Base-by-base conservation (phyloP, 495 filamentous ascomycete genomes). In the Rusavskia elegans region DNA sequence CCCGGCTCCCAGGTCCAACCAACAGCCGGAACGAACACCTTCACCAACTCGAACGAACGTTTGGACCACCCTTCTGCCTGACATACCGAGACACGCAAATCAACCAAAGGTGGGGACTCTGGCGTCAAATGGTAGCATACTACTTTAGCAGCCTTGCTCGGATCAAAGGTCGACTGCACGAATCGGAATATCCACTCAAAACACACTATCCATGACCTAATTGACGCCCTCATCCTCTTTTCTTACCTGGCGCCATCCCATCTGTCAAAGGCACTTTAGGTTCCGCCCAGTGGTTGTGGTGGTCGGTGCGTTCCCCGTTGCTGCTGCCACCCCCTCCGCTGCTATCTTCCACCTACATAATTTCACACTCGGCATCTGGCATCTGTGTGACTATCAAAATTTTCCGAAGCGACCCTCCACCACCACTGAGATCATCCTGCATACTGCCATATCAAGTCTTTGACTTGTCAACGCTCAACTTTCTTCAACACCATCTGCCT, bases 191-290 rank as follows among this genome's bases (percentile, higher is more conserved):
- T 46, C 44, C 23, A 46, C 44, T 29, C 20, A 29, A 27, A 46
- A 46, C 20, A 46, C 44, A 23, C 19, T 17, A 16, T 25, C 1
- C 21, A 6, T 17, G 44, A 46, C 44, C 44, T 46, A 46, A 29
- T 21, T 46, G 44, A 46, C 44, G 44, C 44, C 19, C 21, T 46
- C 44, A 29, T 46, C 16, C 44, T 46, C 44, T 11, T 46, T 46
- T 17, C 17, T 29, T 20, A 5, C 19, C 44, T 46, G 20, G 44
- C 44, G 44, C 44, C 10, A 46, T 46, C 21, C 44, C 17, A 46
- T 46, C 44, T 46, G 44, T 46, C 44, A 46, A 46, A 46, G 44
- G 21, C 44, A 46, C 23, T 46, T 46, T 46, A 46, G 44, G 44
- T 46, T 46, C 44, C 44, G 44, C 44, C 44, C 20, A 25, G 21